These are phyloP conservation scores for Primulina huaijiensis DNA, from an alignment of 257 asterid genomes.

Conservation along the genomic window DNA sequence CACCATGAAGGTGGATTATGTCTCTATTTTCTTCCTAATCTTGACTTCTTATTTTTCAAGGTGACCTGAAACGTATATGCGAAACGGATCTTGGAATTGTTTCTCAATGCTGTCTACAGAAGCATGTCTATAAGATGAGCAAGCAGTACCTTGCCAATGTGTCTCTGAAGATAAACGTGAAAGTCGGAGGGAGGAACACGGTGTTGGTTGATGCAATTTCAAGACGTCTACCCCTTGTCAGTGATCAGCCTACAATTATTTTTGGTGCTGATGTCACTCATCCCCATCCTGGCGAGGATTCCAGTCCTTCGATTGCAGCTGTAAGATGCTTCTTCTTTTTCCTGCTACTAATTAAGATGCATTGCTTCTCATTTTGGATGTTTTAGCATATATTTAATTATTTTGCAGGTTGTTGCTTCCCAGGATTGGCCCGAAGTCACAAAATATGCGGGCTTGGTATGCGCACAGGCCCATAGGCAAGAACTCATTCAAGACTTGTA, in stretches of 20 bases:
- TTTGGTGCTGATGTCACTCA: slow-evolving; percentile 99
- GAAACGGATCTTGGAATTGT: slow-evolving; percentile 97
- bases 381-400: slow-evolving; percentile 16
- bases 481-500: slow-evolving; percentile 87
- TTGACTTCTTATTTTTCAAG: slow-evolving; percentile 30
- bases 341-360: not conserved
- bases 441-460: slow-evolving; percentile 89
- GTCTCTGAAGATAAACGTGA: slow-evolving; percentile 81
- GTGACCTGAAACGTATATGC: slow-evolving; percentile 87
- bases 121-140: slow-evolving; percentile 74
- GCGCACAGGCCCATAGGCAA: slow-evolving; percentile 96
- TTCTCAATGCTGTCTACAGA: slow-evolving; percentile 92
- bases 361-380: not conserved
- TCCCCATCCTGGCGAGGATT: slow-evolving; percentile 98
- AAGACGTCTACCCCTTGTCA: slow-evolving; percentile 88
- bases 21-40: not conserved
- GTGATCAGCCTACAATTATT: slow-evolving; percentile 85
- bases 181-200: slow-evolving; percentile 94
- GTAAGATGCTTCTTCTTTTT: slow-evolving; percentile 35
- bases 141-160: slow-evolving; percentile 94
- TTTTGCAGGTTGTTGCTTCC: slow-evolving; percentile 89
- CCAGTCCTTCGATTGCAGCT: slow-evolving; percentile 99
- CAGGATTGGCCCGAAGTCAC: slow-evolving; percentile 99
- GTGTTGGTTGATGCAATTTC: slow-evolving; percentile 86
- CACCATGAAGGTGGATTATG: not conserved